Conservation (phyloP, 192 early-diverging fungal species). For the Physocladia obscura region DNA sequence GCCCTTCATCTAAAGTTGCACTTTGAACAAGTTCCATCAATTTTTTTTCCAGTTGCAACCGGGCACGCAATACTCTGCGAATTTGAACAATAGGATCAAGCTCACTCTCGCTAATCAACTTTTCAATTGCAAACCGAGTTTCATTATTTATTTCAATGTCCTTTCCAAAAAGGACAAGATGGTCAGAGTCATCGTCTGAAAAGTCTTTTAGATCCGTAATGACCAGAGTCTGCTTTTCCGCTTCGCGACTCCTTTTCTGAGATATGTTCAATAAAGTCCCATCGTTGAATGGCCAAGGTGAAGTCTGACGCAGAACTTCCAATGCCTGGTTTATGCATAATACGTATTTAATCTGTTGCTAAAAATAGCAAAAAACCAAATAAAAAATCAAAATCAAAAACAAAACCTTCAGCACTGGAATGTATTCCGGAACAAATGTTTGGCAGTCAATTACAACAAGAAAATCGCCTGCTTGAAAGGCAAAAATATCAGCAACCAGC, state of each 20-base stretch:
- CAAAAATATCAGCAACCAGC: constrained; percentile 26
- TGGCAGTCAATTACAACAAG: constrained; percentile 38
- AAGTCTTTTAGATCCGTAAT: background rate
- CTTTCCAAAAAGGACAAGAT: background rate
- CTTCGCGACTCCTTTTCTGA: background rate
- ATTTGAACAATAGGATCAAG: constrained; percentile 43
- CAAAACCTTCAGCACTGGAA: constrained; percentile 39
- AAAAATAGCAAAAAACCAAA: background rate
- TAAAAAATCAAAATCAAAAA: no score
- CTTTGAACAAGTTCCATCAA: constrained; percentile 30
- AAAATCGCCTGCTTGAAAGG: constrained; percentile 29
- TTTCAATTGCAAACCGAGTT: constrained; percentile 11
- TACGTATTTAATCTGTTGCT: background rate
- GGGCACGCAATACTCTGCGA: constrained; percentile 12
- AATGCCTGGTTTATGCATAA: background rate
- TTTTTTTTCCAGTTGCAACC: background rate
- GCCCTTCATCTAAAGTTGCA: constrained; percentile 37
- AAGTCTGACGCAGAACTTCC: constrained; percentile 19
- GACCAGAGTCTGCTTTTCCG: background rate
- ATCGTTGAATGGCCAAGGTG: constrained; percentile 27
- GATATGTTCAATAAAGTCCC: constrained; percentile 29
- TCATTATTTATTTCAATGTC: constrained; percentile 1
- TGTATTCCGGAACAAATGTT: constrained; percentile 37
- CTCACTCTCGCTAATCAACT: constrained; percentile 29
- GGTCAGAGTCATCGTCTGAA: background rate